Base-by-base conservation (phyloP, 1,284 basidiomycete species). In the Meripilus lineatus region DNA sequence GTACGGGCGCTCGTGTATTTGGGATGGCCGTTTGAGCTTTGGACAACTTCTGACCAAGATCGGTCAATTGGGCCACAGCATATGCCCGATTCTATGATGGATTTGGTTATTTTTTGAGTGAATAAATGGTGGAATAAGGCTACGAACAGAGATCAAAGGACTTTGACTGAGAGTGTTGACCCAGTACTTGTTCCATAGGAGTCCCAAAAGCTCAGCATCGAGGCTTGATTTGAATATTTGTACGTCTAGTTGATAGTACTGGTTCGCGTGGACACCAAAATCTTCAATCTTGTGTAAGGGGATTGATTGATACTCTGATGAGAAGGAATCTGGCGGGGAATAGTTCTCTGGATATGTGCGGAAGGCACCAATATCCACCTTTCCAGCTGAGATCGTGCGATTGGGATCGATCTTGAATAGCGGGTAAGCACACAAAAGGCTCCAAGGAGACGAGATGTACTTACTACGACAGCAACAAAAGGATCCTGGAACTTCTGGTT, bases 101-200 rank as follows among this genome's bases (percentile, higher is more conserved):
- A 5, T 4, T n/a, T n/a, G n/a, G 23, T 42, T 17, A 44, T 21
- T n/a, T 24, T 3, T 32, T 30, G 36, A 4, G 38, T 49, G 4
- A 33, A 18, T 26, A 37, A 14, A 38, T 17, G 32, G 15, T 15
- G 42, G 14, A 40, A 3, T n/a, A 15, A n/a, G n/a, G n/a, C 26
- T 24, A 69, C 88, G 42, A 45, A 94, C 93, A 33, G 91, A 91
- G 34, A 97, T 87, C 25, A 97, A 66, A 2, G 92, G 84, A 58
- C 88, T 93, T 59, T 93, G 90, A 57, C 88, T 89, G 24, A 99
- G 74, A 0, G 95, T 98, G 56, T 91, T 93, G 15, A 95, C 91
- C 95, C 95, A 99, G 58, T 99, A 99, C 69, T 98, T 98, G 71
- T 99, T 97, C 95, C 95, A 99, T 18, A 99, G 67, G 59, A 94